A percentile compares a stretch with the other conserved stretches of the same genome.
Conservation (phyloP, 768 basidiomycete genomes). For the Tephrocybe sp. region DNA sequence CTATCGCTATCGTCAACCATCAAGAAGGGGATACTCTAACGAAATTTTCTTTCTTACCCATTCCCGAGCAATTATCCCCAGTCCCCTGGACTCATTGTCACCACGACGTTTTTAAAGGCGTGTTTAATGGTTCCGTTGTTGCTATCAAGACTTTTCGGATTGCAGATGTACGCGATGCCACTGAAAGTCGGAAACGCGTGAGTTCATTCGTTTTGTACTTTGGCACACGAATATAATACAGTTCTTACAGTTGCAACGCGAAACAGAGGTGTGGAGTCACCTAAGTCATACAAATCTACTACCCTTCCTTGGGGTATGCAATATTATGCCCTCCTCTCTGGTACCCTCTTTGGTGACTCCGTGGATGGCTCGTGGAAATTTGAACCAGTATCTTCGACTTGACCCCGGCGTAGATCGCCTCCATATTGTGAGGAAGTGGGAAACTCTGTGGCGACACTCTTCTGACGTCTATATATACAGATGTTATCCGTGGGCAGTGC, state of each 20-base stretch:
- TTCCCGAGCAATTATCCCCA: not conserved
- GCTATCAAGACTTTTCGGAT: not conserved
- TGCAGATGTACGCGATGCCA: not conserved
- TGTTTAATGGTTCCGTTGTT: not conserved
- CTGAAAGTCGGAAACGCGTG: not conserved
- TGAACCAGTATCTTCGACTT: not conserved
- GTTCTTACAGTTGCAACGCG: not conserved
- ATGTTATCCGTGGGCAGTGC: not conserved
- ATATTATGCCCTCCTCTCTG: not conserved
- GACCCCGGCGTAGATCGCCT: not conserved
- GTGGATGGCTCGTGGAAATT: constrained; percentile 3
- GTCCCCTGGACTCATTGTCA: not conserved
- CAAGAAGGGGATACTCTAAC: not conserved
- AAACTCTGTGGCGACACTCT: not conserved
- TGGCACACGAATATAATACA: not conserved
- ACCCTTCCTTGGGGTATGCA: not conserved
- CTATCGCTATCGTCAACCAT: no score
- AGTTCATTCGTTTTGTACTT: not conserved
- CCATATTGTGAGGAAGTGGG: not conserved
- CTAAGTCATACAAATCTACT: constrained; percentile 2
- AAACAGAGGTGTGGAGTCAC: not conserved
- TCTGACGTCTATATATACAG: not conserved
- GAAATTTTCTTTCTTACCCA: not conserved
- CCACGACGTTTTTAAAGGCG: not conserved
- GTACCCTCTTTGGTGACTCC: not conserved